Evolutionary conservation across 495 filamentous ascomycete species (phyloP).

Genomic region (Tuber melanosporum): DNA sequence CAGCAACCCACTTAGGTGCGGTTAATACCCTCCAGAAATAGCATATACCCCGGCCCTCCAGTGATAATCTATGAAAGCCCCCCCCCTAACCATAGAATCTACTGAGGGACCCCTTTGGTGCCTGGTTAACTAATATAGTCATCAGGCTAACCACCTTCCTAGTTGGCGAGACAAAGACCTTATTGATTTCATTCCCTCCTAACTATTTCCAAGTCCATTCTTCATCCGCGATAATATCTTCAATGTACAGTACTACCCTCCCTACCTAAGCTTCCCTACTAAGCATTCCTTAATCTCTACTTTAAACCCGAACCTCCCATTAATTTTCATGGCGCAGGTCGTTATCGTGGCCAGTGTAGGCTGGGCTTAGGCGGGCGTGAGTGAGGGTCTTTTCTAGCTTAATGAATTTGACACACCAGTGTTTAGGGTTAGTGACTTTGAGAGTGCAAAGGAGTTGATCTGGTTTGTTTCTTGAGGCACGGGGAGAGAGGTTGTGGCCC

Average conservation of each 20-base stretch:
- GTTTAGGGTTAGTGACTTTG: too few relatives aligned
- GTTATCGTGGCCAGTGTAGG: conserved; percentile 16
- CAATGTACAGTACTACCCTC: conserved; percentile 34
- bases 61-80: background rate
- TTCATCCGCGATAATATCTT: conserved; percentile 48
- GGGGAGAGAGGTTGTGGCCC: background rate
- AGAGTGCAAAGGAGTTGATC: too few relatives aligned
- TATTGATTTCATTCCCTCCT: conserved; percentile 45
- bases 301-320: conserved; percentile 64
- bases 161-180: conserved; percentile 49
- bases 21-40: background rate
- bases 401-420: too few relatives aligned
- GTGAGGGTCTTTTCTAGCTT: too few relatives aligned
- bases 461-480: too few relatives aligned
- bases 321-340: conserved; percentile 62
- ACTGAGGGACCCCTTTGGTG: background rate
- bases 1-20: background rate
- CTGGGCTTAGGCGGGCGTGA: too few relatives aligned
- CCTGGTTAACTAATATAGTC: background rate
- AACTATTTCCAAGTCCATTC: conserved; percentile 40
- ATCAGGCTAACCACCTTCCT: conserved; percentile 56
- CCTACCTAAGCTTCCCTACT: conserved; percentile 42
- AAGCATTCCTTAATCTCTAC: conserved; percentile 50
- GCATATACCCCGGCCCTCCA: background rate
- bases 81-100: background rate